These are phyloP conservation scores for Fusarium subtropicale DNA, from an alignment of 2,329 filamentous ascomycete genomes.

Conservation along the genomic window DNA sequence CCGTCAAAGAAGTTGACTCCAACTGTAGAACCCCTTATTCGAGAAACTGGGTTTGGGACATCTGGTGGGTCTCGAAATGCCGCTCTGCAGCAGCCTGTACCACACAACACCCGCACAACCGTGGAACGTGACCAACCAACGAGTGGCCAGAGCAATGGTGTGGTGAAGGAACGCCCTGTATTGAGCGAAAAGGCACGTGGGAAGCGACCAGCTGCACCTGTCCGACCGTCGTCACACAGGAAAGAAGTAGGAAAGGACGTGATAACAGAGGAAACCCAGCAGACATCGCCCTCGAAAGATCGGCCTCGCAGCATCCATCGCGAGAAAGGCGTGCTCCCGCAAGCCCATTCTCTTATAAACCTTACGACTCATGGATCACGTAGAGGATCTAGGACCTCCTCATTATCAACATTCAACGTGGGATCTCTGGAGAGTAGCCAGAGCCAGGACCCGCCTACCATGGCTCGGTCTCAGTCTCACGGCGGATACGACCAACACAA, in stretches of 20 bases:
- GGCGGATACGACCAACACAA: constrained; percentile 45
- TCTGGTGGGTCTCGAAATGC: constrained; percentile 41
- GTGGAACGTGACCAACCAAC: constrained; percentile 13
- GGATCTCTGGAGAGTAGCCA: constrained; percentile 42
- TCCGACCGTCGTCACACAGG: constrained; percentile 30
- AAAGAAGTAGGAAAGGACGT: constrained; percentile 23
- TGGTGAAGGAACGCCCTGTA: constrained; percentile 12
- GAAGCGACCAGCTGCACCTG: constrained; percentile 56
- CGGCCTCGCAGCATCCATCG: constrained; percentile 27
- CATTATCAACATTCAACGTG: constrained; percentile 39
- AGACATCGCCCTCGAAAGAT: constrained; percentile 11
- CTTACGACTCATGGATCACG: constrained; percentile 36
- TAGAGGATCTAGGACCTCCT: constrained; percentile 41
- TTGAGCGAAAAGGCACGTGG: constrained; percentile 62
- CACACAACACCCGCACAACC: constrained; percentile 47
- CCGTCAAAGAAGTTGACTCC: constrained; percentile 56
- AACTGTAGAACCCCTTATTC: constrained; percentile 48
- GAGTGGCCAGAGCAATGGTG: constrained; percentile 16
- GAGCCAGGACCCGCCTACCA: constrained; percentile 39
- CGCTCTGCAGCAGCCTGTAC: constrained; percentile 42
- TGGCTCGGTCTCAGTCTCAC: constrained; percentile 51
- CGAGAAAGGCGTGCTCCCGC: constrained; percentile 32
- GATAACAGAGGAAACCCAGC: constrained; percentile 15
- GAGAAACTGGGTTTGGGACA: constrained; percentile 46
- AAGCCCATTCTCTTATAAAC: constrained; percentile 44